Evolutionary conservation across 352 stramenopile genomes (phyloP).

Genomic region (Plasmopara viticola): DNA sequence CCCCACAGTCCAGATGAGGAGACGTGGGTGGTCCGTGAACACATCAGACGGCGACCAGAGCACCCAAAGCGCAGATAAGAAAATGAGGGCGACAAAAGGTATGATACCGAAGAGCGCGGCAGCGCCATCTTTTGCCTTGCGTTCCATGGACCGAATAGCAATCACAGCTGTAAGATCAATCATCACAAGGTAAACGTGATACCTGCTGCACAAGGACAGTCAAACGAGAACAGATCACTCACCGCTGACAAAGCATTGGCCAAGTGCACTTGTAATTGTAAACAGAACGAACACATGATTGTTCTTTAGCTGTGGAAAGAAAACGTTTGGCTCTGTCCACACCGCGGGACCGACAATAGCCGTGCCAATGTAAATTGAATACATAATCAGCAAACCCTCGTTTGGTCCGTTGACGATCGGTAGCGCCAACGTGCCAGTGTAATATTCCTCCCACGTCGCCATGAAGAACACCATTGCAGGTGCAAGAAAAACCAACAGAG

Average conservation of each 20-base stretch:
- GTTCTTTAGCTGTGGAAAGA: conserved; percentile 67
- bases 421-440: conserved; percentile 93
- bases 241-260: conserved; percentile 74
- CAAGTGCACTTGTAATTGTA: conserved; percentile 53
- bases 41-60: conserved; percentile 77
- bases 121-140: conserved; percentile 48
- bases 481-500: conserved; percentile 55
- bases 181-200: conserved; percentile 1
- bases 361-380: conserved; percentile 69
- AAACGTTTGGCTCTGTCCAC: conserved; percentile 54
- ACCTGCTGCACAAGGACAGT: neutral
- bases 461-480: conserved; percentile 93
- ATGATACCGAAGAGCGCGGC: conserved; percentile 56
- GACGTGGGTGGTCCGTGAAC: conserved; percentile 70
- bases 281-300: conserved; percentile 75
- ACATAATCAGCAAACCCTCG: conserved; percentile 92
- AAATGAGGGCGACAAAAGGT: conserved; percentile 62
- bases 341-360: conserved; percentile 51
- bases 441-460: conserved; percentile 98
- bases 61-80: conserved; percentile 66
- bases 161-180: conserved; percentile 36
- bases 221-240: conserved; percentile 4
- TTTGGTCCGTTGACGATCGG: conserved; percentile 95
- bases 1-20: conserved; percentile 83
- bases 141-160: conserved; percentile 59